These are phyloP conservation scores for Penicillium brasilianum DNA, from an alignment of 2,329 filamentous ascomycete genomes.

Conservation along the genomic window DNA sequence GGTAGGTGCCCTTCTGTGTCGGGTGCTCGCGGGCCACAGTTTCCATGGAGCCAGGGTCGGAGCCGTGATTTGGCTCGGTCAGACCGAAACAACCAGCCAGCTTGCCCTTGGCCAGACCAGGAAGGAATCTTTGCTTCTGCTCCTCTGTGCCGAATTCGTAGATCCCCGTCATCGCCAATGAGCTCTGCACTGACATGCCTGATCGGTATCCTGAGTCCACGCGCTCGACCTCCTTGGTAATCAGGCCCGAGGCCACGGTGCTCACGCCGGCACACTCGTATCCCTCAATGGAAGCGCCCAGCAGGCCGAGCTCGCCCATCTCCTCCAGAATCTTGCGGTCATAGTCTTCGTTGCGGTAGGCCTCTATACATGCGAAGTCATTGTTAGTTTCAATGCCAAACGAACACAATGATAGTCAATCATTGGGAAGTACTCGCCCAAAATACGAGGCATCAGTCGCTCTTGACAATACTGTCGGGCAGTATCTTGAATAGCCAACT, in stretches of 20 bases:
- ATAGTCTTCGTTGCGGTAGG: constrained; percentile 85
- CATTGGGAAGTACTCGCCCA: constrained; percentile 64
- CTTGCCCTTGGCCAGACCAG: constrained; percentile 80
- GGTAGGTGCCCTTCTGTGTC: constrained; percentile 79
- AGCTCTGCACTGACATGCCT: constrained; percentile 91
- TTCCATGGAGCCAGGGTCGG: constrained; percentile 91
- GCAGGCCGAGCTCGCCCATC: constrained; percentile 89
- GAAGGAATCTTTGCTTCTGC: constrained; percentile 83
- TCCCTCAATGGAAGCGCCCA: constrained; percentile 83
- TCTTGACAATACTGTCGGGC: constrained; percentile 96
- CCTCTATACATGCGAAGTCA: constrained; percentile 60
- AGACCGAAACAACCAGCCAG: constrained; percentile 84
- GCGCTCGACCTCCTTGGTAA: constrained; percentile 86
- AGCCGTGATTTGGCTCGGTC: constrained; percentile 92
- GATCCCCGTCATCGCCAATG: constrained; percentile 91
- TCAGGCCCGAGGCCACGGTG: constrained; percentile 85
- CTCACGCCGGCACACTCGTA: constrained; percentile 89
- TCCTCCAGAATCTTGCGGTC: constrained; percentile 84
- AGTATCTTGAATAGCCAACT: constrained; percentile 85
- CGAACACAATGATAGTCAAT: background rate
- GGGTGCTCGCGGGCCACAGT: constrained; percentile 83
- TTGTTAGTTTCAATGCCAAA: background rate
- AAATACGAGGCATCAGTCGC: constrained; percentile 78
- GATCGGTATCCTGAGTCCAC: constrained; percentile 92
- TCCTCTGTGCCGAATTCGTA: constrained; percentile 85